Evolutionary conservation across 2,329 filamentous ascomycete genomes (phyloP), one percentile per base, ranked within the genome.

Genomic region (Cercospora sesami): DNA sequence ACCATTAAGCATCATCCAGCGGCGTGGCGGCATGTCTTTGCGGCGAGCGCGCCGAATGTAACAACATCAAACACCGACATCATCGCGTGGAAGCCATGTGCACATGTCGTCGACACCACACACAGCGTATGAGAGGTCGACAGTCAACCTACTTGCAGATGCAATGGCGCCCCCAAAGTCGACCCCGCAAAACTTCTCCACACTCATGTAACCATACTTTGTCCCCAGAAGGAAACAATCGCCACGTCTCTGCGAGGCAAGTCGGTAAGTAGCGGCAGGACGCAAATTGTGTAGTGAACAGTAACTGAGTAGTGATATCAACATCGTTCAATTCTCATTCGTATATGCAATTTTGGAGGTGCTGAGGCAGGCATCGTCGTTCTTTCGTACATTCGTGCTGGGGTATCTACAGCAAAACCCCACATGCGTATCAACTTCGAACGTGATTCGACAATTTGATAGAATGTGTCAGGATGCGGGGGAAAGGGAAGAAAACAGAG

Each of bases 121-220:
- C 2, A 57, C 28, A 58, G 26, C 53, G 30, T 33, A 58, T 30
- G 30, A 58, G 26, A 58, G 53, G 30, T 23, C 53, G n/a, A 58
- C 53, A 58, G 53, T 30, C 53, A 10, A 58, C 53, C 26, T 8
- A 26, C 28, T 2, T 14, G 53, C 26, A 58, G 53, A 66, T 18
- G 60, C 60, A 51, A 28, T 66, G 58, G 18, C 39, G 36, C 65
- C 65, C 65, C 65, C 65, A 67, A 67, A 30, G 57, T 48, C 33
- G n/a, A 53, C 53, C 65, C 65, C 65, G 60, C 60, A 53, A 60
- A 58, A 28, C 31, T 31, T 39, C 63, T 26, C 51, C 64, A 48
- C 48, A 53, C 31, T 28, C 64, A 66, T 45, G 51, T 57, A 60
- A 53, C 23, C 16, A 42, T 42, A 23, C 45, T 51, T 14, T 51